phyloP scores from a whole-genome alignment of 805 yeast species.

The Vanderwaltozyma yarrowii region DNA sequence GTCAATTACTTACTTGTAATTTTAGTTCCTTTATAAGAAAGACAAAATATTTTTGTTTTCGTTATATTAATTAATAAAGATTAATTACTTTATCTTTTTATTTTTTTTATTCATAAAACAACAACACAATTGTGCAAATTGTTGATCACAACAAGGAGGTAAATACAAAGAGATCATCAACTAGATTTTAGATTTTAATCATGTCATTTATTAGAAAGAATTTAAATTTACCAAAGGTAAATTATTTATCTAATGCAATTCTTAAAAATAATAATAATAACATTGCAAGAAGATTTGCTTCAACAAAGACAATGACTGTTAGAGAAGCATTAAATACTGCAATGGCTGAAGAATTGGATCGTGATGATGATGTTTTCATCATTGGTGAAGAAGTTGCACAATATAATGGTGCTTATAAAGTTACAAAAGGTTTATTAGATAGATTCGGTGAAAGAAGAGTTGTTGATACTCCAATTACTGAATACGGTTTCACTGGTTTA shows the following conservation, averaged over 20 bases:
- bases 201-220: background rate
- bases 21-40: too few species aligned
- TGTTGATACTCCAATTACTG: constrained; percentile 96
- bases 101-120: too few species aligned
- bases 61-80: too few species aligned
- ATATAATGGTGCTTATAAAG: constrained; percentile 98
- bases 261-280: too few species aligned
- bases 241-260: too few species aligned
- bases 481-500: constrained; percentile 96
- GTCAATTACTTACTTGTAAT: too few species aligned
- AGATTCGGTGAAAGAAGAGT: constrained; percentile 91
- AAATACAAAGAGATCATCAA: too few species aligned
- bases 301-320: constrained; percentile 67
- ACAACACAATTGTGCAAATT: too few species aligned
- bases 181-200: too few species aligned
- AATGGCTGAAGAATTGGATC: constrained; percentile 93
- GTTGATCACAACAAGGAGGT: too few species aligned
- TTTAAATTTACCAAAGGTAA: background rate
- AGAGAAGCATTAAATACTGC: constrained; percentile 96
- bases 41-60: too few species aligned
- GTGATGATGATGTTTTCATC: constrained; percentile 86
- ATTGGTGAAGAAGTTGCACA: constrained; percentile 99
- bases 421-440: constrained; percentile 90
- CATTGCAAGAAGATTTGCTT: constrained; percentile 17
- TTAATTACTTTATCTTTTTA: too few species aligned